A percentile compares a stretch with the other conserved stretches of the same genome.
These are phyloP conservation scores for Colletotrichum chlorophyti DNA, from an alignment of 2,329 filamentous ascomycete species.

Conservation along the genomic window DNA sequence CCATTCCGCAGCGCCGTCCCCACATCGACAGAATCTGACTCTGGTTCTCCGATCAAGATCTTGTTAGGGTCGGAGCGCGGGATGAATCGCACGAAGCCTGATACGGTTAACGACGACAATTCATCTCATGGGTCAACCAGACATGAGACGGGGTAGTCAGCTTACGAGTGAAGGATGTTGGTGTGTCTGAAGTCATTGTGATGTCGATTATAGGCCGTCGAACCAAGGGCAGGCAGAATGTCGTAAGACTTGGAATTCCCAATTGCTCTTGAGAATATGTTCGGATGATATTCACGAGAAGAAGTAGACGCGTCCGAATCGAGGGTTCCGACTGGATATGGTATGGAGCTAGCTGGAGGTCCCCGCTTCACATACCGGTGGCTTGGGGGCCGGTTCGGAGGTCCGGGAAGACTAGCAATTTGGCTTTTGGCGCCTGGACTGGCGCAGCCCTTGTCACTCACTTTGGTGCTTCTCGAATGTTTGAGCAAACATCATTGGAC, in stretches of 20 bases:
- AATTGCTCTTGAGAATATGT: background rate
- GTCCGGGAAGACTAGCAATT: constrained; percentile 25
- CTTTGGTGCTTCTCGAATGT: constrained; percentile 7
- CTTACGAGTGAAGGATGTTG: constrained; percentile 16
- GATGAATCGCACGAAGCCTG: constrained; percentile 66
- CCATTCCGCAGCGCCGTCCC: constrained; percentile 62
- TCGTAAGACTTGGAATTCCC: background rate
- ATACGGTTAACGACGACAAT: background rate
- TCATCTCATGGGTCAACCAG: background rate
- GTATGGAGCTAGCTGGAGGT: background rate
- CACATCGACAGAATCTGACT: constrained; percentile 59
- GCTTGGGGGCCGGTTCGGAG: constrained; percentile 15
- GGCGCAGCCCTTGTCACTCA: too few species aligned
- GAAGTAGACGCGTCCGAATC: background rate
- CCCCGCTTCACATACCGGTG: constrained; percentile 15
- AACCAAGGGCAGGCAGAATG: background rate
- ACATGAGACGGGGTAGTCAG: background rate
- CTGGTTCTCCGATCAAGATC: constrained; percentile 63
- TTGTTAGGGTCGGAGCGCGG: constrained; percentile 56
- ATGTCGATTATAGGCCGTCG: background rate
- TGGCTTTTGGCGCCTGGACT: background rate
- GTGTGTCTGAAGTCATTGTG: constrained; percentile 6
- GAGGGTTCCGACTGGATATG: constrained; percentile 17
- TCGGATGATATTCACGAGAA: constrained; percentile 1
- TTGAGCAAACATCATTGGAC: background rate